phyloP scores from a whole-genome alignment of 305 asterid species.

The Solanum hybrid region DNA sequence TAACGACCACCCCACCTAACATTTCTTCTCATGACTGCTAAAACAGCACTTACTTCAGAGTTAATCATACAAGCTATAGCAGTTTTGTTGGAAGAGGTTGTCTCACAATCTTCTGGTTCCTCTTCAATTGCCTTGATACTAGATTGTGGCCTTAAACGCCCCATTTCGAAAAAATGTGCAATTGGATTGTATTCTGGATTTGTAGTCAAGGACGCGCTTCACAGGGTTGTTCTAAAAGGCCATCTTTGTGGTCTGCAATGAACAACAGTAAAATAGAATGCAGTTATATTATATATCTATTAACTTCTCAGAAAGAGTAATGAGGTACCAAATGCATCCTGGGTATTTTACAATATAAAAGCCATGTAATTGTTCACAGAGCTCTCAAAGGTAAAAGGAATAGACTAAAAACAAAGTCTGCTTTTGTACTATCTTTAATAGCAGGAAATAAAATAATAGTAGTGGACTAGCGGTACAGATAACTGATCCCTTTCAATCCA shows the following conservation, averaged over 20 bases:
- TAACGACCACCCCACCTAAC: constrained; percentile 98
- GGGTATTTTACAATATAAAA: neutral
- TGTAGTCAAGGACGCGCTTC: neutral
- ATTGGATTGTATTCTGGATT: neutral
- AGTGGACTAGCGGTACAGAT: neutral
- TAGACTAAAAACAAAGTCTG: neutral
- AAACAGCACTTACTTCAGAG: constrained; percentile 86
- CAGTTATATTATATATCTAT: constrained; percentile 5
- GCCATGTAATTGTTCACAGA: neutral
- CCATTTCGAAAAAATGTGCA: constrained; percentile 37
- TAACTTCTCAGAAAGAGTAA: constrained; percentile 7
- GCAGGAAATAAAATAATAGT: neutral
- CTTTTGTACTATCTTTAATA: neutral
- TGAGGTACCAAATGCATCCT: neutral
- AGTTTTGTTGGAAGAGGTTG: constrained; percentile 49
- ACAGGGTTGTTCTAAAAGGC: constrained; percentile 13
- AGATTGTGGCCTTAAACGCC: constrained; percentile 72
- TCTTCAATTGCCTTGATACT: constrained; percentile 83
- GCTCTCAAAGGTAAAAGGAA: neutral
- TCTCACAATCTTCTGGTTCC: constrained; percentile 89
- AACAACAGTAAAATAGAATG: constrained; percentile 5
- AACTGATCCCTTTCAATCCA: neutral
- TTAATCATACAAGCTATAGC: constrained; percentile 76
- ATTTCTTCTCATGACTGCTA: constrained; percentile 95
- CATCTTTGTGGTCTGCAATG: constrained; percentile 15